Percentiles rank a stretch among this genome's conserved stretches.
Evolutionary conservation across 805 yeast species (phyloP).

Genomic region (Huiozyma sinensis): DNA sequence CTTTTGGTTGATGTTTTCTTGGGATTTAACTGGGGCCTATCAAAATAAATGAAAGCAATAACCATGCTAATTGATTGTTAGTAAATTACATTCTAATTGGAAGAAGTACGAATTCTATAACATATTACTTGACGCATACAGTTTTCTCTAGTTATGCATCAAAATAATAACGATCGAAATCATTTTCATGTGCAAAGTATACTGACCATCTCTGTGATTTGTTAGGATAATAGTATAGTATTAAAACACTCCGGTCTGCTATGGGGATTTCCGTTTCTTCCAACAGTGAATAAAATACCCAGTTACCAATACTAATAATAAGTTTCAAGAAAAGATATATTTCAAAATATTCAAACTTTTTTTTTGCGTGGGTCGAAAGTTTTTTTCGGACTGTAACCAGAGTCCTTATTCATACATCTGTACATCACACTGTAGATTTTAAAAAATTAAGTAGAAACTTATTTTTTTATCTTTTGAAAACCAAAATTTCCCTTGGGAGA

Average conservation of each 20-base stretch:
- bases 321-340: too few relatives aligned
- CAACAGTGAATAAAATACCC: too few relatives aligned
- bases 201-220: conserved; percentile 96
- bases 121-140: neutral
- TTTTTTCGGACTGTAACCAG: too few relatives aligned
- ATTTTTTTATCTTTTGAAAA: too few relatives aligned
- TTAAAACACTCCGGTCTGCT: conserved; percentile 85
- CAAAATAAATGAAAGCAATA: neutral
- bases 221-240: conserved; percentile 13
- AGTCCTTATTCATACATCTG: too few relatives aligned
- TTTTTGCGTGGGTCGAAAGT: too few relatives aligned
- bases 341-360: too few relatives aligned
- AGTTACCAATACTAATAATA: too few relatives aligned
- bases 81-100: conserved; percentile 2
- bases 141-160: neutral
- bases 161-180: neutral
- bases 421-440: too few relatives aligned
- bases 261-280: too few relatives aligned
- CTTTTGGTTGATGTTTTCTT: conserved; percentile 95
- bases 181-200: conserved; percentile 22
- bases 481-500: neutral
- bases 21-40: conserved; percentile 87
- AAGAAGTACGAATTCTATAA: neutral
- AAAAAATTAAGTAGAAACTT: too few relatives aligned
- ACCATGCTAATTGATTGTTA: conserved; percentile 17